Evolutionary conservation across 2,329 filamentous ascomycete species (phyloP), one percentile per base, ranked within the genome.

Genomic region (Geosmithia flava): DNA sequence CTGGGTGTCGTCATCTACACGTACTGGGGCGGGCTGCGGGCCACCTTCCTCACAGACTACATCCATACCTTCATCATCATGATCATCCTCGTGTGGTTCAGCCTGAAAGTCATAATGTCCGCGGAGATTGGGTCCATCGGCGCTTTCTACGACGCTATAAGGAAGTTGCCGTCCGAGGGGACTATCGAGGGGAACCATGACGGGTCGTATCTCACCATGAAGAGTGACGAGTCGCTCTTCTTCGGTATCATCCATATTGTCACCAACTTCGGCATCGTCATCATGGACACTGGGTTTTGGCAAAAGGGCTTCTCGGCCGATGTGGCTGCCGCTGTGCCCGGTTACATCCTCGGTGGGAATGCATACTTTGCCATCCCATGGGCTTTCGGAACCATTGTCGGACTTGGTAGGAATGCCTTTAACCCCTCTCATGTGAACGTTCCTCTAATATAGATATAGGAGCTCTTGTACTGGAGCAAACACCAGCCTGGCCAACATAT

Each of bases 291-390:
- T n/a, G 42, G 45, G 11, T 91, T 90, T 69, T 91, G 87, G 67
- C 89, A 91, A 71, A 91, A 93, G 64, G 87, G 87, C 8, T 91
- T 94, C 58, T 85, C 87, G 16, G 86, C 87, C 1, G 83, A 80
- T 20, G 86, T 87, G 4, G 82, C 88, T 1, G 81, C 89, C 53
- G 87, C 87, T 1, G 77, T 94, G 3, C 87, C 86, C 0, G 87
- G 87, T 17, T 94, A 94, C 59, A 81, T 93, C 43, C 73, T 89
- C 51, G 87, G 87, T 5, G 87, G 87, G 27, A 74, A 94, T 1
- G 81, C 76, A 46, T 94, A 87, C 87, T 94, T 94, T 55, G 87
- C 87, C 1, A 90, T 94, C 47, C 87, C 87, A 1, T 93, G 85
- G 81, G 17, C 42, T 2, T 20, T 44, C 20, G 42, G 42, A 15